A percentile compares a stretch with the other conserved stretches of the same genome.
Conservation (phyloP, 768 basidiomycete species). For the Rhodotorula paludigena region DNA sequence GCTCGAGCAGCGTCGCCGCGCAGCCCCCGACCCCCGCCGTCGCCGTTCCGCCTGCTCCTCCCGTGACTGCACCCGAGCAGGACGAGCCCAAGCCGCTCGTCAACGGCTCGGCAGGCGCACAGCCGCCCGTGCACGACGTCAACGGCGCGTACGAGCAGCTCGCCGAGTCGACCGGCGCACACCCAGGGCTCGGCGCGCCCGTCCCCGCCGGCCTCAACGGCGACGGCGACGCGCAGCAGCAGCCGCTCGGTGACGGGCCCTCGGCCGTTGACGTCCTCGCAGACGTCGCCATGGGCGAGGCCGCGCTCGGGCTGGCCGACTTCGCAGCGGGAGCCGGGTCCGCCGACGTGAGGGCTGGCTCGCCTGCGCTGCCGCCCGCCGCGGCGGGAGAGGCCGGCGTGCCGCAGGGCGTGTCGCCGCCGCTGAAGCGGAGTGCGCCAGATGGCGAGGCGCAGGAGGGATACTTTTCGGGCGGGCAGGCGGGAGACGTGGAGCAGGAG, state of each 20-base stretch:
- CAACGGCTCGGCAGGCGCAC: background rate
- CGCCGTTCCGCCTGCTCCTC: background rate
- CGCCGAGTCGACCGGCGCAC: background rate
- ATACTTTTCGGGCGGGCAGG: background rate
- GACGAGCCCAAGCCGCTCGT: background rate
- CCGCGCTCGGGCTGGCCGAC: slow-evolving; percentile 26
- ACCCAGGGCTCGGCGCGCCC: slow-evolving; percentile 18
- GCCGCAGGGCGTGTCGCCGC: slow-evolving; percentile 14
- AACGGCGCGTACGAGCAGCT: background rate
- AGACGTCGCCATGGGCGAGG: slow-evolving; percentile 36
- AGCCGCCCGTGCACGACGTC: background rate
- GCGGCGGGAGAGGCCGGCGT: background rate
- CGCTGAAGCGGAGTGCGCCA: slow-evolving; percentile 18
- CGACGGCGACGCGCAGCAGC: background rate
- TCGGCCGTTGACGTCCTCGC: slow-evolving; percentile 31
- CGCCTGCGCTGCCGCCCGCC: background rate
- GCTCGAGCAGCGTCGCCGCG: slow-evolving; percentile 12
- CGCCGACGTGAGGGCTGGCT: slow-evolving; percentile 17
- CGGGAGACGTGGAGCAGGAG: slow-evolving; percentile 1
- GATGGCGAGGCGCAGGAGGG: slow-evolving; percentile 14
- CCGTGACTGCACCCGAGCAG: background rate
- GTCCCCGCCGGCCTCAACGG: background rate
- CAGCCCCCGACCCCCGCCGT: slow-evolving; percentile 29
- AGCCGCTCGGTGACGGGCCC: background rate
- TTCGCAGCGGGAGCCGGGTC: slow-evolving; percentile 29